These are phyloP conservation scores for Dothistroma pini DNA, from an alignment of 2,329 filamentous ascomycete species.

Conservation along the genomic window DNA sequence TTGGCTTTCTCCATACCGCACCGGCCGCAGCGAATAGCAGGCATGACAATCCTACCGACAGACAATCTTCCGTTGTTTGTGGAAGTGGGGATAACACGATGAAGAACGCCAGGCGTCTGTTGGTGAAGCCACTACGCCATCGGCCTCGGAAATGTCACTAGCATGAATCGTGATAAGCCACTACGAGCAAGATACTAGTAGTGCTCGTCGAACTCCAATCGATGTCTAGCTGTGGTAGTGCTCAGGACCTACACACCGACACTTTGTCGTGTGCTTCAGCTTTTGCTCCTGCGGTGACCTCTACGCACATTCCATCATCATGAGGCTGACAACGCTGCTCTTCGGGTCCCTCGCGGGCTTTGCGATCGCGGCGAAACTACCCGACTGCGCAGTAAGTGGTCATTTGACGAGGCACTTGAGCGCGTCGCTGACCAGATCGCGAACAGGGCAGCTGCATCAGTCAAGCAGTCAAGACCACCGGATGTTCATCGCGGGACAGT, in stretches of 20 bases:
- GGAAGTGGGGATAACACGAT: not conserved
- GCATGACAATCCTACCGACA: not conserved
- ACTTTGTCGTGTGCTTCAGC: not conserved
- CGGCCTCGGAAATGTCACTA: not conserved
- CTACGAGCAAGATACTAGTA: not conserved
- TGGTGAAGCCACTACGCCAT: not conserved
- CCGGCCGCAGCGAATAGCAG: not conserved
- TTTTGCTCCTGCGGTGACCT: not conserved
- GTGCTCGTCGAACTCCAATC: not conserved
- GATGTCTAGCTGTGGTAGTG: not conserved
- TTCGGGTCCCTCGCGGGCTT: not conserved
- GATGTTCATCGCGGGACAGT: not conserved
- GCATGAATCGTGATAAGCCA: not conserved
- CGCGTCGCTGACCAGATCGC: not conserved
- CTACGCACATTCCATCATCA: not conserved
- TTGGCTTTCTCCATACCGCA: not conserved
- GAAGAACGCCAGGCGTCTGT: not conserved
- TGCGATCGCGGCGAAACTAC: not conserved
- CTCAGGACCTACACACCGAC: not conserved
- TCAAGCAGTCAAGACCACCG: not conserved
- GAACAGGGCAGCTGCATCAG: slow-evolving; percentile 1
- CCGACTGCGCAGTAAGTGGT: not conserved
- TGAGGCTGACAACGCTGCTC: not conserved
- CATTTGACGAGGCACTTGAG: too few species aligned
- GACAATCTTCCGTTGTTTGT: not conserved